Evolutionary conservation across 2,329 filamentous ascomycete genomes (phyloP).

Genomic region (Grosmannia serpens): DNA sequence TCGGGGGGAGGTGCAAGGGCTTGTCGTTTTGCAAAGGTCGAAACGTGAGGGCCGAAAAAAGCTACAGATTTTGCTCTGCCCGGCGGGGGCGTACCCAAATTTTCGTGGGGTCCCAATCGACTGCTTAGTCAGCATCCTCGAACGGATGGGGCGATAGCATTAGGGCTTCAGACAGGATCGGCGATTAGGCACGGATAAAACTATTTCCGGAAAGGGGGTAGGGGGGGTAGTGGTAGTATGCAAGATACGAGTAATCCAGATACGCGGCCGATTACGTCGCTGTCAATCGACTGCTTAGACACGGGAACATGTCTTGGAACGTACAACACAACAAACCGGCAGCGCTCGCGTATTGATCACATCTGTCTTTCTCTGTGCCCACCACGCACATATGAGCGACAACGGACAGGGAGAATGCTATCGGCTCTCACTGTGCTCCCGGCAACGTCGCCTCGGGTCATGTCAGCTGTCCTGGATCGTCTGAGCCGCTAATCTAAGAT

Average conservation of each 20-base stretch:
- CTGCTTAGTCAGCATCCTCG: slow-evolving; percentile 1
- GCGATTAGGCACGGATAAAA: not conserved
- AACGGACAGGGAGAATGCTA: not conserved
- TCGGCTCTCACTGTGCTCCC: not conserved
- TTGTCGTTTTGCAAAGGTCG: not conserved
- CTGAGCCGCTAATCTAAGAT: not conserved
- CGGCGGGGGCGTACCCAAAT: not conserved
- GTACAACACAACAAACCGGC: not conserved
- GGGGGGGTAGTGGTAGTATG: not conserved
- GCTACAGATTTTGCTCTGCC: not conserved
- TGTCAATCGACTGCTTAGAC: not conserved
- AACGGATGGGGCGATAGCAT: not conserved
- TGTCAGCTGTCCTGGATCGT: not conserved
- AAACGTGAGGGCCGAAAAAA: not conserved
- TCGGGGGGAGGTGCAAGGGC: not conserved
- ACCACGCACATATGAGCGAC: not conserved
- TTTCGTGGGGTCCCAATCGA: slow-evolving; percentile 4
- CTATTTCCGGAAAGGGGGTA: not conserved
- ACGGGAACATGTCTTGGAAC: not conserved
- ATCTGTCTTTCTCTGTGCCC: not conserved
- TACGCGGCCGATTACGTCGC: not conserved
- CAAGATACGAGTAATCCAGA: not conserved
- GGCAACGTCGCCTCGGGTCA: not conserved
- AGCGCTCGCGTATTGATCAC: not conserved
- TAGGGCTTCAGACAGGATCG: slow-evolving; percentile 1